phyloP scores from a whole-genome alignment of 2,329 filamentous ascomycete species.

The Sporothrix brunneoviolacea region DNA sequence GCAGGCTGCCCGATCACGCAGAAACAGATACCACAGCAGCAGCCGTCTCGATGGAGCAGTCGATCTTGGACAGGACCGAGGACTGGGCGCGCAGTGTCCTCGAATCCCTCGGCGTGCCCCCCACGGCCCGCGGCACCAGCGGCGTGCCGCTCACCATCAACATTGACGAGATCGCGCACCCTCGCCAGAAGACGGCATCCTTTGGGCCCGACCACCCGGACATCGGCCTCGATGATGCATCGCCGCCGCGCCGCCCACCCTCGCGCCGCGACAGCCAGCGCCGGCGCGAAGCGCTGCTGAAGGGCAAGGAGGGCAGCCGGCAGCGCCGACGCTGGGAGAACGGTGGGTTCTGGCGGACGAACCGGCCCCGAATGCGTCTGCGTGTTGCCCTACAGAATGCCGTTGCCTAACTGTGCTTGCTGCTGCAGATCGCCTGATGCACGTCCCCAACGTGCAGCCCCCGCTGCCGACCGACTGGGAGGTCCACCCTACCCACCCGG shows the following conservation, averaged over 20 bases:
- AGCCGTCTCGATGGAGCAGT: background rate
- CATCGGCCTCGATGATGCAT: too few species aligned
- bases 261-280: slow-evolving; percentile 49
- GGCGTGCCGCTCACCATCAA: slow-evolving; percentile 65
- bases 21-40: too few species aligned
- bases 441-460: slow-evolving; percentile 79
- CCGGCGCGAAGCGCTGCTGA: slow-evolving; percentile 67
- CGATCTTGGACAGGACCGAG: slow-evolving; percentile 30
- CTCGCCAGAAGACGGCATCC: background rate
- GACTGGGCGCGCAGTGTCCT: slow-evolving; percentile 59
- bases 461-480: slow-evolving; percentile 79
- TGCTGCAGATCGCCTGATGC: slow-evolving; percentile 69
- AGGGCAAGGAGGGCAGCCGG: slow-evolving; percentile 84
- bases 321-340: slow-evolving; percentile 92
- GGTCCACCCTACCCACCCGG: slow-evolving; percentile 71
- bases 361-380: too few species aligned
- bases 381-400: too few species aligned
- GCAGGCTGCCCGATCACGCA: too few species aligned
- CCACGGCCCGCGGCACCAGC: slow-evolving; percentile 52
- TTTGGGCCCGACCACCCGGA: background rate
- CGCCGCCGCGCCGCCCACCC: too few species aligned
- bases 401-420: background rate
- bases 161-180: slow-evolving; percentile 51
- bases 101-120: slow-evolving; percentile 48
- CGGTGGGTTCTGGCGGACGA: slow-evolving; percentile 41